These are phyloP conservation scores for Linderina pennispora DNA, from an alignment of 192 early-diverging fungal genomes.

Conservation along the genomic window DNA sequence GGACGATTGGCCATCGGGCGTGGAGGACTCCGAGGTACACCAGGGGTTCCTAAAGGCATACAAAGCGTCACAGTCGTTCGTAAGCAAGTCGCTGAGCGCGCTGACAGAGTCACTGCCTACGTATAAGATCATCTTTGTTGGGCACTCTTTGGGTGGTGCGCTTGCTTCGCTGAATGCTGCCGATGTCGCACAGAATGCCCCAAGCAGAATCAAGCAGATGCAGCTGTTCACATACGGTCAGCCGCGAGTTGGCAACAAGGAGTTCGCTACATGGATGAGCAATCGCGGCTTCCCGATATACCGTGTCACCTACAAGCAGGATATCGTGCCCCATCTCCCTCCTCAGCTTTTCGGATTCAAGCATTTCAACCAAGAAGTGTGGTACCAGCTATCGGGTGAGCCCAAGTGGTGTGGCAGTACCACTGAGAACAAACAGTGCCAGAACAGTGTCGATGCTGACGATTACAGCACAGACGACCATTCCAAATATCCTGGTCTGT, in stretches of 20 bases:
- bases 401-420: neutral
- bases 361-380: neutral
- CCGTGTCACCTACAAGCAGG: conserved; percentile 3
- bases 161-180: conserved; percentile 2
- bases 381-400: neutral
- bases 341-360: neutral
- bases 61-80: neutral
- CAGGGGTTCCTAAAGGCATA: conserved; percentile 5
- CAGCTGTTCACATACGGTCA: conserved; percentile 2
- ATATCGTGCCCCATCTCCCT: conserved; percentile 1
- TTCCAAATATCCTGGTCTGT: neutral
- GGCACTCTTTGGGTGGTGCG: conserved; percentile 8
- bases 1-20: neutral
- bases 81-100: neutral
- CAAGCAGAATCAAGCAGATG: neutral
- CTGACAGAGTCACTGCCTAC: neutral
- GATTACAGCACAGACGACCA: neutral
- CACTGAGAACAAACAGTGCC: neutral
- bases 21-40: conserved; percentile 1
- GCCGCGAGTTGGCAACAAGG: conserved; percentile 7
- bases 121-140: conserved; percentile 2
- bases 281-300: neutral
- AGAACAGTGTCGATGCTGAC: neutral
- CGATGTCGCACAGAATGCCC: neutral
- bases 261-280: conserved; percentile 1